These are phyloP conservation scores for Monilinia aucupariae DNA, from an alignment of 2,329 filamentous ascomycete genomes.

Conservation along the genomic window DNA sequence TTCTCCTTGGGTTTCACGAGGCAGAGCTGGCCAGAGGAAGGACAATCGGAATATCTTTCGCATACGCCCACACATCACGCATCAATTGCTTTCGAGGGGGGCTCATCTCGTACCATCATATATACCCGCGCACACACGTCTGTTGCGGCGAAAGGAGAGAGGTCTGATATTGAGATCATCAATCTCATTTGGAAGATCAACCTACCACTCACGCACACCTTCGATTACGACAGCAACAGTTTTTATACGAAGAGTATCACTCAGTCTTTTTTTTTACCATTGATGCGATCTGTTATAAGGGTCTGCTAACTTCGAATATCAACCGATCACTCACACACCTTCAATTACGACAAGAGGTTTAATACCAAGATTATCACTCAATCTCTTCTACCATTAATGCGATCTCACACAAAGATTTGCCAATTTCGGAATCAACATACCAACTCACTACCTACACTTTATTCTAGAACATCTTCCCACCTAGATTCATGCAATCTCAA, in stretches of 20 bases:
- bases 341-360: not conserved
- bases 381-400: not conserved
- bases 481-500: constrained; percentile 9
- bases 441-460: not conserved
- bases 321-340: not conserved
- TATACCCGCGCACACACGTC: too few relatives aligned
- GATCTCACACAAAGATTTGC: not conserved
- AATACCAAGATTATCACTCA: not conserved
- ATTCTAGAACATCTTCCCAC: not conserved
- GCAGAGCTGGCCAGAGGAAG: too few relatives aligned
- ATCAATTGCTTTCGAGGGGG: too few relatives aligned
- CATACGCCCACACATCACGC: too few relatives aligned
- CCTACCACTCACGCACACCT: not conserved
- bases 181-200: not conserved
- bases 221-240: not conserved
- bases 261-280: not conserved
- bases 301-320: too few relatives aligned
- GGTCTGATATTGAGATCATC: too few relatives aligned
- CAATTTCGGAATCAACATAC: not conserved
- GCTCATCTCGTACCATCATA: too few relatives aligned
- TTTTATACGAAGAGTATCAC: not conserved
- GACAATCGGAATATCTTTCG: too few relatives aligned
- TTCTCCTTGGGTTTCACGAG: too few relatives aligned
- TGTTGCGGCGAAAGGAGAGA: too few relatives aligned
- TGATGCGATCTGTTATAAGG: not conserved